Base-by-base conservation (phyloP, 106 monocot genomes). In the Hemerocallis citrina region DNA sequence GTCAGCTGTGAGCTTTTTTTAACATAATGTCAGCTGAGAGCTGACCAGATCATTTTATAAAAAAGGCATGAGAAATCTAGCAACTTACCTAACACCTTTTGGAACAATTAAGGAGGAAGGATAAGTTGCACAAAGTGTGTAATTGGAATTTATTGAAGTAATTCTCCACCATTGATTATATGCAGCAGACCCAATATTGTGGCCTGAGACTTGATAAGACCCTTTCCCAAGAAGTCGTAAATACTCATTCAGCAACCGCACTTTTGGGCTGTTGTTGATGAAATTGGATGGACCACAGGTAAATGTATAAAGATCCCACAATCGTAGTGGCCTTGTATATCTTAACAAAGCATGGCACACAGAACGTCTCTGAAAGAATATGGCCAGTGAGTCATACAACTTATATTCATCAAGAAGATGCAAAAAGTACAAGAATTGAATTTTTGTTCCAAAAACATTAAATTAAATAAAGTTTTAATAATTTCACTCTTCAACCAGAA, bases 271-370 rank as follows among this genome's bases (percentile, higher is more conserved):
- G 3, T 44, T 60, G 68, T 88, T 85, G 25, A 49, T 61, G 60
- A 84, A 84, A 39, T 69, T 76, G 8, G 75, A 91, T 57, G 87
- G 84, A 32, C 87, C 91, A 68, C 87, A 87, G 22, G 65, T 59
- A 74, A 91, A 79, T 39, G 91, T 52, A 73, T 91, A 98, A 30
- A 98, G 75, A 68, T 91, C 84, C 78, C 84, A 81, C 28, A 98
- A 40, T 46, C 32, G 68, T 21, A 67, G 11, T 41, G 96, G 96
- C 38, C 68, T 91, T 57, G 84, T 81, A 49, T 64, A 79, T 68
- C 72, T 81, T 69, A 61, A 67, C 55, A 96, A 74, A 68, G 91
- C 84, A 25, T 88, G 81, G 61, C 77, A 67, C 11, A 98, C 73
- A 52, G 74, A 74, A 66, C 74, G 81, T 68, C 87, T 84, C 96